Conservation (phyloP, 192 early-diverging fungal species). For the Linnemannia elongata region DNA sequence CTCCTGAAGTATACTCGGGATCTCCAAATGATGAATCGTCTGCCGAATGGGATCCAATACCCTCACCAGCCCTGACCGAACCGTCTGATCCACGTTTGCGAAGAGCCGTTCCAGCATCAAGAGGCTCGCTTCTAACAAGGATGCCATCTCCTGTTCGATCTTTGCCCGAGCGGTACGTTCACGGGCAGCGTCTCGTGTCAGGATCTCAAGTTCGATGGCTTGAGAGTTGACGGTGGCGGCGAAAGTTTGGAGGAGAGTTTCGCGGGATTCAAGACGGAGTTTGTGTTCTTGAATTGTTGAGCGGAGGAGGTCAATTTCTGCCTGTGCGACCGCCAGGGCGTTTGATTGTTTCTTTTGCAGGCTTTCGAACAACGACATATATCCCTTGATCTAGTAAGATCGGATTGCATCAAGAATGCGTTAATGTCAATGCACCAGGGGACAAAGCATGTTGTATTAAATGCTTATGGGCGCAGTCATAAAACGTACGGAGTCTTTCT, state of each 20-base stretch:
- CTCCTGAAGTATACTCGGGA: constrained; percentile 21
- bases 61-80: background rate
- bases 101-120: constrained; percentile 44
- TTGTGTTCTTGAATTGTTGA: constrained; percentile 4
- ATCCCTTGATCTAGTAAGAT: constrained; percentile 34
- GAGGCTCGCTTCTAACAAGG: constrained; percentile 34
- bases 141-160: constrained; percentile 42
- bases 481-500: constrained; percentile 39
- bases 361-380: constrained; percentile 53
- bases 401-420: background rate
- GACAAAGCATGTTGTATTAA: too few relatives aligned
- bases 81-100: constrained; percentile 13
- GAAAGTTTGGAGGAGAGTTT: constrained; percentile 24
- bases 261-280: constrained; percentile 23
- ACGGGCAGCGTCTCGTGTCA: constrained; percentile 12
- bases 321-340: constrained; percentile 41
- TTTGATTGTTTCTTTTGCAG: constrained; percentile 55
- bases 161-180: constrained; percentile 19
- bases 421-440: background rate
- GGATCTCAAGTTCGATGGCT: constrained; percentile 22
- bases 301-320: constrained; percentile 26
- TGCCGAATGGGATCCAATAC: constrained; percentile 28
- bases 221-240: constrained; percentile 17
- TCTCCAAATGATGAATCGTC: constrained; percentile 27
- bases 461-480: background rate